Base-by-base conservation (phyloP, 768 basidiomycete genomes). In the Suillus lakei region DNA sequence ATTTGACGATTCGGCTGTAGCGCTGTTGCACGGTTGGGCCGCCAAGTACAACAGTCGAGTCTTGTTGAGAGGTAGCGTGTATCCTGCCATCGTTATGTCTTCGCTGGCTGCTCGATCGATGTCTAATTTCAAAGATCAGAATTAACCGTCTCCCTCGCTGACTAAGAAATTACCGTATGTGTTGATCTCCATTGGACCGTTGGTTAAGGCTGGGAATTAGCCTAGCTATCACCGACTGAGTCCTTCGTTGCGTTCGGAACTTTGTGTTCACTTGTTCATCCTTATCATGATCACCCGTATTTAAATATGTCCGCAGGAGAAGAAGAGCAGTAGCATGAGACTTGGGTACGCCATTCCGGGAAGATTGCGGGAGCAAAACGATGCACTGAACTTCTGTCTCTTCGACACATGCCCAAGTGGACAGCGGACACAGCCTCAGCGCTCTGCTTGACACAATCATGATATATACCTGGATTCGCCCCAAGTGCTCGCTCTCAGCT, bases 31-130 rank as follows among this genome's bases (percentile, higher is more conserved):
- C 3, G 38, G 39, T 4, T 26, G 15, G 36, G 56, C 23, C 9
- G 26, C 56, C n/a, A 39, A 26, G 56, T 3, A 58, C 4, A 58
- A 18, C 1, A 58, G 23, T 58, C 23, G 36, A 18, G 56, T 58
- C 56, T 58, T 39, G 36, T 58, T 58, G 56, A 58, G 55, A 58
- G 56, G 23, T 26, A 58, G 56, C 10, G 26, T 28, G 13, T 50
- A 50, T 28, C 12, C 26, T 50, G 18, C 3, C 58, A 59, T 59
- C 26, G 18, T 13, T 41, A 18, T 21, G 26, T 28, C 53, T 32
- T 54, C 21, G 26, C 26, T 8, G 4, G 16, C 16, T 50, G 50
- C 50, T 7, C 26, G 16, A 41, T 21, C 10, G 43, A 44, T 44
- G 43, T 41, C 41, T 18, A 18, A 16, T 43, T 36, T 43, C 41